Base-by-base conservation (phyloP, 441 rosid species). In the Gossypium armourianum region DNA sequence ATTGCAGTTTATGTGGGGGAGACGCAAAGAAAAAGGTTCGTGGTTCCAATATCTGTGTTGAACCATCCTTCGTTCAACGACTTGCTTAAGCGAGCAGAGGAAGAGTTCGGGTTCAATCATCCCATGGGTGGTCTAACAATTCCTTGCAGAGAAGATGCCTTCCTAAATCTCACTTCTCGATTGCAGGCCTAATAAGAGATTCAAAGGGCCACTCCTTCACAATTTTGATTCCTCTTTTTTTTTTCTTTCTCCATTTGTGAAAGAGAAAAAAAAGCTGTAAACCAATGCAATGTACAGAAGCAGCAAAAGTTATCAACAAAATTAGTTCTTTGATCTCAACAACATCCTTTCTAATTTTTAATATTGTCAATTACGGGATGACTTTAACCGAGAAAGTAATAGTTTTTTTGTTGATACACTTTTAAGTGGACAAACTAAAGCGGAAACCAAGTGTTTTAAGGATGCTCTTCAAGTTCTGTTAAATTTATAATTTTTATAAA, bases 101-200 rank as follows among this genome's bases (percentile, higher is more conserved):
- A 88, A 70, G 88, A 83, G 73, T 86, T 86, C 28, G 89, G 89
- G 15, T 85, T 78, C 53, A n/a, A 81, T 55, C 83, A 86, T 73
- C 87, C 86, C 17, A 77, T 52, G 77, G 87, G 89, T 2, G 82
- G 83, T 45, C 81, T 86, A 74, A 87, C 86, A 0, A 76, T 84
- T 64, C 85, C 87, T 0, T 86, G 87, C 62, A 71, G 68, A 40
- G 80, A 76, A 68, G 83, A 86, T 2, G 71, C 72, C 4, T 79
- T 84, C 78, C 29, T 74, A 36, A 58, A 78, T 76, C 74, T 80
- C 74, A 76, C 78, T 71, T 82, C 80, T 57, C 64, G 29, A 13
- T 69, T 69, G 72, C 70, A 66, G 32, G 58, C 23, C 59, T 26
- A 7, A 24, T 15, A 49, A 8, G 1, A 0, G 13, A 47, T 5